Conservation (phyloP, 2,329 filamentous ascomycete species). For the Aspergillus carbonarius region DNA sequence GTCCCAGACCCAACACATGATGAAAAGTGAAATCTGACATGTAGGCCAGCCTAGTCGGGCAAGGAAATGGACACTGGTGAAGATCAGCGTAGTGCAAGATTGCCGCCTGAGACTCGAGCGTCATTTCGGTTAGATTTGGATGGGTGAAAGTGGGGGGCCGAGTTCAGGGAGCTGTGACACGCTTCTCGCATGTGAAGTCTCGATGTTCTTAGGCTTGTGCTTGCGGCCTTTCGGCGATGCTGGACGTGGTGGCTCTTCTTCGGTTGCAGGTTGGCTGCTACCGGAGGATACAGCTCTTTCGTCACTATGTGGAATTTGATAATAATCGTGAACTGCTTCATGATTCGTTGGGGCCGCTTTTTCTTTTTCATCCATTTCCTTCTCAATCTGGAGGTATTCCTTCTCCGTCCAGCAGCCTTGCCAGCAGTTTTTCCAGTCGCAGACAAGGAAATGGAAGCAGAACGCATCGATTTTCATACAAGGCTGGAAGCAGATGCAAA, state of each 20-base stretch:
- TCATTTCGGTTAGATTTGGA: conserved; percentile 40
- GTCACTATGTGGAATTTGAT: conserved; percentile 35
- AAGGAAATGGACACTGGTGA: not conserved
- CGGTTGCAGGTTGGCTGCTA: conserved; percentile 56
- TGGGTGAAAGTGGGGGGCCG: conserved; percentile 49
- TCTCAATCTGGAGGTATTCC: conserved; percentile 65
- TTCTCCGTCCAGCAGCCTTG: conserved; percentile 92
- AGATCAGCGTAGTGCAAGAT: not conserved
- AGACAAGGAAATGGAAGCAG: conserved; percentile 92
- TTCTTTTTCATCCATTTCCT: conserved; percentile 38
- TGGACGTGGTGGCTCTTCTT: conserved; percentile 32
- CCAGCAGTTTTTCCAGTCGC: conserved; percentile 96
- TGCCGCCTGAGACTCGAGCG: not conserved
- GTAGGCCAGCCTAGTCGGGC: conserved; percentile 18
- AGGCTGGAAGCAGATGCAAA: conserved; percentile 96
- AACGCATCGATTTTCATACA: conserved; percentile 95
- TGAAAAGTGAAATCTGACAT: conserved; percentile 1
- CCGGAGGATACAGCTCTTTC: conserved; percentile 64
- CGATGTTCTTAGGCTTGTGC: conserved; percentile 35
- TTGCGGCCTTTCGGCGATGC: conserved; percentile 32
- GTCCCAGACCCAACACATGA: conserved; percentile 16
- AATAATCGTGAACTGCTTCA: conserved; percentile 17
- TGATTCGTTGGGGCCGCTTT: conserved; percentile 27
- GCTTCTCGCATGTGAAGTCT: conserved; percentile 35
- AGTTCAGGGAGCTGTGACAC: conserved; percentile 49